phyloP scores from a whole-genome alignment of 2,329 filamentous ascomycete species.

The Neophaeococcomyces mojaviensis region DNA sequence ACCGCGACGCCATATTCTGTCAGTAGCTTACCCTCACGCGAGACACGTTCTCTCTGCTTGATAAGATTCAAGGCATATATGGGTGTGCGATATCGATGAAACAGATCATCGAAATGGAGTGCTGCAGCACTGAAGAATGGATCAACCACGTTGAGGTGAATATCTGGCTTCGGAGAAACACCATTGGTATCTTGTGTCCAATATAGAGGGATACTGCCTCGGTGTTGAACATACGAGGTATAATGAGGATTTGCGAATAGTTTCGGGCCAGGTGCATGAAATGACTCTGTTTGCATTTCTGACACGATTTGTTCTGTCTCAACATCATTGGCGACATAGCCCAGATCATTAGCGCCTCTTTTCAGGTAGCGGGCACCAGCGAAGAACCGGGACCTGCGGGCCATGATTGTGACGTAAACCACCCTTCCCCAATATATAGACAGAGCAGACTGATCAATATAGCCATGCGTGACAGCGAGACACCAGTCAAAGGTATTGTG shows the following conservation, averaged over 20 bases:
- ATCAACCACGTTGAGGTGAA: constrained; percentile 89
- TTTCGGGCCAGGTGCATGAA: constrained; percentile 79
- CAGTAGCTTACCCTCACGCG: constrained; percentile 83
- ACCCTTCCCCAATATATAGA: constrained; percentile 74
- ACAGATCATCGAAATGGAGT: constrained; percentile 89
- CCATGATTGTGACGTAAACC: constrained; percentile 89
- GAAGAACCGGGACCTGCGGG: constrained; percentile 83
- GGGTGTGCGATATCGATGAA: constrained; percentile 85
- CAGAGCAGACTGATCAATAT: constrained; percentile 81
- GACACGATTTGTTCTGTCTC: constrained; percentile 98
- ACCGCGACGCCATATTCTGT: constrained; percentile 82
- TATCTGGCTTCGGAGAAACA: constrained; percentile 91
- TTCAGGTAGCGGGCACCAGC: constrained; percentile 92
- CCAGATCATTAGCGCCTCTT: constrained; percentile 84
- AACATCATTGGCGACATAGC: constrained; percentile 96
- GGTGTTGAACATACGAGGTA: constrained; percentile 93
- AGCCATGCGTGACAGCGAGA: constrained; percentile 88
- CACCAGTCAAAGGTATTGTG: constrained; percentile 92
- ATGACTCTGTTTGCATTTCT: constrained; percentile 87
- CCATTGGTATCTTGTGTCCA: constrained; percentile 97
- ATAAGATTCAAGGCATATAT: constrained; percentile 89
- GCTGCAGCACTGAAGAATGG: constrained; percentile 92
- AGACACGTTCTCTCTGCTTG: constrained; percentile 78
- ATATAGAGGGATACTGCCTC: constrained; percentile 91
- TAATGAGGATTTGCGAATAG: constrained; percentile 85